Base-by-base conservation (phyloP, 768 basidiomycete genomes). In the Trametes gibbosa region DNA sequence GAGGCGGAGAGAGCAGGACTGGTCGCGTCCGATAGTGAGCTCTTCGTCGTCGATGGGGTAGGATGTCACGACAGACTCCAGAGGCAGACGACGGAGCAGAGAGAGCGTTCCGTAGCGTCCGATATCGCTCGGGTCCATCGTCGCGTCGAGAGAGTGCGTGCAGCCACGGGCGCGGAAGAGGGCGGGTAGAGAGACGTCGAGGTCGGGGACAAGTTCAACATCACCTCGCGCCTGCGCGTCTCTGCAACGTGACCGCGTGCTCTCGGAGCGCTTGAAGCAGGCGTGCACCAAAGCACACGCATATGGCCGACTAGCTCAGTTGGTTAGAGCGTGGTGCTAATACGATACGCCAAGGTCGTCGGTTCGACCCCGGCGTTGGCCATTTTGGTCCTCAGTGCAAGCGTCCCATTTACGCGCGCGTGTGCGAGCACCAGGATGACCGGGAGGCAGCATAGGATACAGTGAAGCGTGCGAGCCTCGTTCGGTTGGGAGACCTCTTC, bases 261-360 rank as follows among this genome's bases (percentile, higher is more conserved):
- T n/a, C n/a, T n/a, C n/a, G n/a, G n/a, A n/a, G n/a, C n/a, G n/a
- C n/a, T n/a, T n/a, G n/a, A n/a, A n/a, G n/a, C n/a, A n/a, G n/a
- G n/a, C n/a, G n/a, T n/a, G n/a, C n/a, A n/a, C n/a, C n/a, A n/a
- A n/a, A n/a, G n/a, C n/a, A n/a, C n/a, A n/a, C n/a, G n/a, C n/a
- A 32, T 4, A 62, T 49, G 87, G 88, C 88, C 86, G 88, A 83
- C 86, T 90, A 89, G 88, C 89, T 90, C 88, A 90, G 89, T 78
- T 89, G 89, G 88, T 90, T 89, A 89, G 89, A 89, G 88, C 88
- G 87, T 89, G 84, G 87, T 87, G 84, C 87, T 89, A 89, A 87
- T 86, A 55, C n/a, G n/a, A n/a, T n/a, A 63, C 49, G 62, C 62
- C 48, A 59, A 59, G 62, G 62, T 63, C 62, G 62, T 59, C 62